Evolutionary conservation across 352 stramenopile species (phyloP).

Genomic region (Achlya hypogyna): DNA sequence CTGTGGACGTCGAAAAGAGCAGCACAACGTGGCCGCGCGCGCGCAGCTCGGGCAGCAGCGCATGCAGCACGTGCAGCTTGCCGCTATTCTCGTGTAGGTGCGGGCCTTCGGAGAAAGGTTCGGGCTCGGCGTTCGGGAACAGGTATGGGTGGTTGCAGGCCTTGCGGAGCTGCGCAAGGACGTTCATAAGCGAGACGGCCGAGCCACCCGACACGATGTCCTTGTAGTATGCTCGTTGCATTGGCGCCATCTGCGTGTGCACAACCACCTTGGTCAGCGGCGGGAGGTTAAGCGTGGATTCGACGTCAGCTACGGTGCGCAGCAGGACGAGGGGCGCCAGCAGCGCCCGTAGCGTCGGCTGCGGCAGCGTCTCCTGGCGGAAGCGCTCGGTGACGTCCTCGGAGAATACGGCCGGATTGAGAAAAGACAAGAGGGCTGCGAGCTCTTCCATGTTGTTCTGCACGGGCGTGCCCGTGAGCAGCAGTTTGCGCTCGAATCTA

Average conservation of each 20-base stretch:
- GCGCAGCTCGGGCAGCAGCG: slow-evolving; percentile 68
- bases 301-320: slow-evolving; percentile 57
- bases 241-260: slow-evolving; percentile 60
- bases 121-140: slow-evolving; percentile 70
- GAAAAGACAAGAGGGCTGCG: slow-evolving; percentile 33
- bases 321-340: slow-evolving; percentile 52
- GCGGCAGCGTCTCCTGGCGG: slow-evolving; percentile 20
- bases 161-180: slow-evolving; percentile 91
- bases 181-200: slow-evolving; percentile 89
- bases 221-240: slow-evolving; percentile 78
- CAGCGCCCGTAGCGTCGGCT: slow-evolving; percentile 36
- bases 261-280: slow-evolving; percentile 68
- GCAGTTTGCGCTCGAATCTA: slow-evolving; percentile 22
- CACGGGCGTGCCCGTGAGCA: slow-evolving; percentile 22
- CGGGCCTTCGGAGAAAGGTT: slow-evolving; percentile 60
- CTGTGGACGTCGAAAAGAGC: slow-evolving; percentile 69
- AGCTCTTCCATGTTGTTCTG: slow-evolving; percentile 25
- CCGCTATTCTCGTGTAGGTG: slow-evolving; percentile 72
- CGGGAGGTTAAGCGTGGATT: slow-evolving; percentile 54
- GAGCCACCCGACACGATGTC: slow-evolving; percentile 51
- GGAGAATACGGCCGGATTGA: slow-evolving; percentile 82
- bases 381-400: slow-evolving; percentile 38
- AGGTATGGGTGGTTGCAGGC: slow-evolving; percentile 88
- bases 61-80: slow-evolving; percentile 79
- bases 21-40: slow-evolving; percentile 75